Conservation (phyloP, 495 filamentous ascomycete species). For the Lophiotrema nucula region DNA sequence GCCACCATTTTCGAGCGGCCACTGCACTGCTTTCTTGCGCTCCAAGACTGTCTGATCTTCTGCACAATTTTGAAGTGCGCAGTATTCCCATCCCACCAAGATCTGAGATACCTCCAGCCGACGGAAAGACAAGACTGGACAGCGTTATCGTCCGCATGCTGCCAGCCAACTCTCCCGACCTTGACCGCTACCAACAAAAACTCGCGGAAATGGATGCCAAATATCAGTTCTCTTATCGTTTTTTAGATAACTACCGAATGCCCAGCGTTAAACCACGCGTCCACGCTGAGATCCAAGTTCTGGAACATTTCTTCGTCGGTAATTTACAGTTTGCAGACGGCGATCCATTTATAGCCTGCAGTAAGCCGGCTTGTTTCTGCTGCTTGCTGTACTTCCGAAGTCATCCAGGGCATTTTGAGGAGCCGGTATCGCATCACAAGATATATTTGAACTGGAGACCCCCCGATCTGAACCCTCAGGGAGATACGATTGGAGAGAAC, state of each 20-base stretch:
- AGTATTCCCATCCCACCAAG: neutral
- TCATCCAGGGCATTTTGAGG: neutral
- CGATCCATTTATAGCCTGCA: constrained; percentile 4
- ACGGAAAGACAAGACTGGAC: neutral
- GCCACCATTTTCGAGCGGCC: neutral
- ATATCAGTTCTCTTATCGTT: neutral
- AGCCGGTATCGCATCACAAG: neutral
- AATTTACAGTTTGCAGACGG: neutral
- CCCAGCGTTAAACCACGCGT: neutral
- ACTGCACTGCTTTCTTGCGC: neutral
- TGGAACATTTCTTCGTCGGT: neutral
- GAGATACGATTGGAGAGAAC: neutral
- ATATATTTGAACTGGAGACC: neutral
- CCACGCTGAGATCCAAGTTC: neutral
- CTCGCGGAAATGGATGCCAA: neutral
- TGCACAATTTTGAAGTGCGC: neutral
- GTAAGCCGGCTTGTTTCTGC: neutral
- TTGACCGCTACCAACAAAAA: neutral
- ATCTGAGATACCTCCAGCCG: neutral
- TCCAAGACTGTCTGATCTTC: neutral
- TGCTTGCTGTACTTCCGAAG: neutral
- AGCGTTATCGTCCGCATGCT: neutral
- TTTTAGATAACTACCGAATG: neutral
- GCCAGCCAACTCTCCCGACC: neutral
- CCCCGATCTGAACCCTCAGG: neutral